Base-by-base conservation (phyloP, 1,284 basidiomycete genomes). In the Dichomitus squalens region DNA sequence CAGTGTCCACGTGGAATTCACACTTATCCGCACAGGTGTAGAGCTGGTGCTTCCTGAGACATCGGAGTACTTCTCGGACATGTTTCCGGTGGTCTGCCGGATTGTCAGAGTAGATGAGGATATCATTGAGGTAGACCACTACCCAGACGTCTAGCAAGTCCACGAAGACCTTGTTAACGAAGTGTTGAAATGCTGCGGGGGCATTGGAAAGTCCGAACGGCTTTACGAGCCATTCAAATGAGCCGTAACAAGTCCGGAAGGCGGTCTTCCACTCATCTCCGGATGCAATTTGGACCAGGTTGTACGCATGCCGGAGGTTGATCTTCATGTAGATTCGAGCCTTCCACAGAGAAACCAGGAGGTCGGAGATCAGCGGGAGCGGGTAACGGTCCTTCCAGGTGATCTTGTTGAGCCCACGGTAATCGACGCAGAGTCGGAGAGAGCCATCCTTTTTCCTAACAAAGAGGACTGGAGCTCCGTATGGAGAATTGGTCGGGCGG, bases 381-480 rank as follows among this genome's bases (percentile, higher is more conserved):
- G 76, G 31, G 14, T 43, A 43, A 6, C 68, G 63, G 66, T 78
- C 68, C 57, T 76, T 76, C 44, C 63, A 60, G 3, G 74, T 76
- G 48, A 73, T 69, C 6, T 56, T 53, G 46, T 83, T 83, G 23
- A 83, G 68, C 8, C 70, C 68, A 0, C 73, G 64, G 62, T 78
- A 83, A 58, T 83, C 76, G 1, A 79, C 70, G 52, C 76, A 77
- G 0, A 78, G 69, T 0, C 73, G 63, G 0, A 76, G 61, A 0
- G 59, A 52, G 6, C 77, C 74, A 59, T 76, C 74, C 63, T 81
- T 82, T 64, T 82, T 81, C 48, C 71, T 70, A 33, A 79, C 72
- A 56, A 83, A 83, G 0, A 84, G 70, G 39, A 82, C 66, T 0
- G 77, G 78, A 0, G 79, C 64, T 0, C 66, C 75, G 20, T 68